Evolutionary conservation across 305 asterid genomes (phyloP).

Genomic region (Fraxinus latifolia): DNA sequence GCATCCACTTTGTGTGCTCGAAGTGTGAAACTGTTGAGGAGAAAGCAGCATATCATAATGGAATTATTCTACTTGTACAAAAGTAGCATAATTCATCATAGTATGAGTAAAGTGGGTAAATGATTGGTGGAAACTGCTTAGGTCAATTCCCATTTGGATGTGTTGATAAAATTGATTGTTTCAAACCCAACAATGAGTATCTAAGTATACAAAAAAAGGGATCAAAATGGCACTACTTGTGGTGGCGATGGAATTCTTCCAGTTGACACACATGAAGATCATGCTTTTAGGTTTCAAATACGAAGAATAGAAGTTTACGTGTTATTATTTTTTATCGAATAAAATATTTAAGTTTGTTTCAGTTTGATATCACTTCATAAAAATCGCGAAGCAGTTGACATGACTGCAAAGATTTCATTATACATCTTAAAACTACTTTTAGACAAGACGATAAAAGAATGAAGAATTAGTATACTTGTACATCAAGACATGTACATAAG

Average conservation of each 20-base stretch:
- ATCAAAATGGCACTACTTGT: background rate
- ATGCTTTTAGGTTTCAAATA: background rate
- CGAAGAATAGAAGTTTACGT: background rate
- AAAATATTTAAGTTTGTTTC: too few relatives aligned
- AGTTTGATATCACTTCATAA: background rate
- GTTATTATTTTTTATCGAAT: too few relatives aligned
- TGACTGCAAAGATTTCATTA: background rate
- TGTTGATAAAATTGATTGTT: background rate
- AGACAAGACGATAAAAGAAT: background rate
- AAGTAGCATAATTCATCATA: too few relatives aligned
- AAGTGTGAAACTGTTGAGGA: background rate
- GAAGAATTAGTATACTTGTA: too few relatives aligned
- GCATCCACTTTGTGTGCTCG: background rate
- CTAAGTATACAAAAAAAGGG: background rate
- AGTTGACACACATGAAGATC: background rate
- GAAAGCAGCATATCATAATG: background rate
- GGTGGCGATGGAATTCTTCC: background rate
- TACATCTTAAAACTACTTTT: background rate
- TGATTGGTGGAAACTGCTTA: background rate
- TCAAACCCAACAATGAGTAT: background rate
- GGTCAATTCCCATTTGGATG: background rate
- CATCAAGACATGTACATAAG: too few relatives aligned
- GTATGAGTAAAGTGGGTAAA: background rate
- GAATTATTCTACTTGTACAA: too few relatives aligned
- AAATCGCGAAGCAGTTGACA: background rate